Evolutionary conservation across 257 asterid species (phyloP).

Genomic region (Plectranthus barbatus): DNA sequence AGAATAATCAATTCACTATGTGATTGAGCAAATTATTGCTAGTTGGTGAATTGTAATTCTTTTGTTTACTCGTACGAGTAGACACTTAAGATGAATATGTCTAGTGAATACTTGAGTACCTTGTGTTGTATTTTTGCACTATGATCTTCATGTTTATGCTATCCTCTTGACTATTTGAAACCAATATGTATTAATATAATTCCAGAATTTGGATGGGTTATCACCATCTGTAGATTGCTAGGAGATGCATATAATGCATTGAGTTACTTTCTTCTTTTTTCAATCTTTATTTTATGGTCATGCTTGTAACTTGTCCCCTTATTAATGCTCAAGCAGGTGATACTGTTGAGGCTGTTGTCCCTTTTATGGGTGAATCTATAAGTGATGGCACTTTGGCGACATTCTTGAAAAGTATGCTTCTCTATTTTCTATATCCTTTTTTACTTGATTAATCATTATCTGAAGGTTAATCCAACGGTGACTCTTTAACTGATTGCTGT

Average conservation of each 20-base stretch:
- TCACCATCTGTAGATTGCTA: too few species aligned
- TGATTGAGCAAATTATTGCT: too few species aligned
- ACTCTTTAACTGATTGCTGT: conserved; percentile 10
- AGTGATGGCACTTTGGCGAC: conserved; percentile 83
- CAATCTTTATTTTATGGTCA: background rate
- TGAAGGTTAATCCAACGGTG: conserved; percentile 2
- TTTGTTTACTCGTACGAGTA: too few species aligned
- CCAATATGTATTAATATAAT: too few species aligned
- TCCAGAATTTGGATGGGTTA: too few species aligned
- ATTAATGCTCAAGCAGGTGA: conserved; percentile 42
- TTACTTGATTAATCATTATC: background rate
- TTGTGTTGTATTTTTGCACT: too few species aligned
- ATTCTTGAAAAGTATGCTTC: conserved; percentile 69
- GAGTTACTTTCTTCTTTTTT: background rate
- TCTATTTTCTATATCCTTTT: background rate
- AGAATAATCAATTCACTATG: background rate
- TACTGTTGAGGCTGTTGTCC: conserved; percentile 82
- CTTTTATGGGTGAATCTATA: conserved; percentile 95
- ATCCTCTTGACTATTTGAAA: too few species aligned
- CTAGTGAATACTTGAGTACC: too few species aligned
- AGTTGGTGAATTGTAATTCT: too few species aligned
- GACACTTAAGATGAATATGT: too few species aligned
- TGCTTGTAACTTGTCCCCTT: conserved; percentile 4
- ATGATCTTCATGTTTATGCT: too few species aligned
- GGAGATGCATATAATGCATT: background rate